These are phyloP conservation scores for Pyrus bretschneideri DNA, from an alignment of 306 rosid genomes.

Conservation along the genomic window DNA sequence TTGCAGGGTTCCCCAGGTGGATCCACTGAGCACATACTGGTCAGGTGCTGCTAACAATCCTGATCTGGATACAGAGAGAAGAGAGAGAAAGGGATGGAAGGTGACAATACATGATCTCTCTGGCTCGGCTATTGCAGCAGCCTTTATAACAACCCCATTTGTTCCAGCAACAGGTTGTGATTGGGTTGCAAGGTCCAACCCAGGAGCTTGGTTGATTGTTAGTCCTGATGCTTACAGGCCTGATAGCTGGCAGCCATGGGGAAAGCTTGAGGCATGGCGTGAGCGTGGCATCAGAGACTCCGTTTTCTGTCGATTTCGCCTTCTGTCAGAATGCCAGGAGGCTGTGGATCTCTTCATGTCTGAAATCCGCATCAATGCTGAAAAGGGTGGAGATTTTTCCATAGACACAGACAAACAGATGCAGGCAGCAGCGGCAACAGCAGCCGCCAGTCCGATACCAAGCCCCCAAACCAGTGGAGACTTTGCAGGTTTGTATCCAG, in stretches of 20 bases:
- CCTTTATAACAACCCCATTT: constrained; percentile 98
- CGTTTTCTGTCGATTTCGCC: constrained; percentile 69
- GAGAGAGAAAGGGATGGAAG: constrained; percentile 98
- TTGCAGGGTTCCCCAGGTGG: constrained; percentile 79
- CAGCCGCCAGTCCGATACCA: constrained; percentile 56
- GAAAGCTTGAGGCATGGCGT: constrained; percentile 96
- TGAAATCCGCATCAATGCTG: constrained; percentile 70
- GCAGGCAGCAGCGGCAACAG: constrained; percentile 35
- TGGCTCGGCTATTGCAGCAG: constrained; percentile 98
- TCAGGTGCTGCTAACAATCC: constrained; percentile 45
- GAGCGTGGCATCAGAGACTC: constrained; percentile 77
- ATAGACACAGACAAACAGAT: constrained; percentile 72
- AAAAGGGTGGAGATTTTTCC: constrained; percentile 87
- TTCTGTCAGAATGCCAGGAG: constrained; percentile 67
- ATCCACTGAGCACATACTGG: constrained; percentile 73
- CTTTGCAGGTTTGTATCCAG: constrained; percentile 62
- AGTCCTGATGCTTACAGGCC: constrained; percentile 67
- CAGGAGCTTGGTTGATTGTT: constrained; percentile 93
- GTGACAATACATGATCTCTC: constrained; percentile 96
- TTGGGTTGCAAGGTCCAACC: constrained; percentile 91
- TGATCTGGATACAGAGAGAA: constrained; percentile 48
- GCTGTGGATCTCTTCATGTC: constrained; percentile 72
- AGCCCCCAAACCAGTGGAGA: constrained; percentile 95
- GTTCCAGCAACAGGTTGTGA: constrained; percentile 96
- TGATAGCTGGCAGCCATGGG: constrained; percentile 97